Percentiles rank a stretch among this genome's conserved stretches.
These are phyloP conservation scores for Fusarium sp. DNA, from an alignment of 2,329 filamentous ascomycete species.

Conservation along the genomic window DNA sequence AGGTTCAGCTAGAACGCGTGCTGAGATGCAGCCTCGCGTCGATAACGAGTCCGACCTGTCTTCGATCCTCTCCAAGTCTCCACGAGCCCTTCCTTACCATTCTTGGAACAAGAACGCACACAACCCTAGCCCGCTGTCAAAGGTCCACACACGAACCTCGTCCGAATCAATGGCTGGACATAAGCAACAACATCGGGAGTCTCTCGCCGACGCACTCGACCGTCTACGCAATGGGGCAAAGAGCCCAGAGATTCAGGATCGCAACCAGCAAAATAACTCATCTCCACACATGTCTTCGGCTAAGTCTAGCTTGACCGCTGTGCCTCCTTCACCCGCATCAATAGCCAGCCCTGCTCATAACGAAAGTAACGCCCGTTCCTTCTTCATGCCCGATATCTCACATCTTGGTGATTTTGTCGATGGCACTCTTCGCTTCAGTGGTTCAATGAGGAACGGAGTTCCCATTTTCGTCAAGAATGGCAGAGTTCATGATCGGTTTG, in stretches of 20 bases:
- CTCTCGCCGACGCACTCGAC: slow-evolving; percentile 54
- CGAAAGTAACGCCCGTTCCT: slow-evolving; percentile 63
- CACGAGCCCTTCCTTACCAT: slow-evolving; percentile 48
- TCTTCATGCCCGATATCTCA: slow-evolving; percentile 67
- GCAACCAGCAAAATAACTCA: slow-evolving; percentile 45
- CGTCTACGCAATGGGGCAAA: slow-evolving; percentile 54
- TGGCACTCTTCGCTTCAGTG: slow-evolving; percentile 65
- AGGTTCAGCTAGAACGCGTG: slow-evolving; percentile 58
- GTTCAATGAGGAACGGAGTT: slow-evolving; percentile 65
- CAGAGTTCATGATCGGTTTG: slow-evolving; percentile 61
- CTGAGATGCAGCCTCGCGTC: slow-evolving; percentile 67
- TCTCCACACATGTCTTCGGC: slow-evolving; percentile 57
- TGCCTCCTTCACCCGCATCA: slow-evolving; percentile 55
- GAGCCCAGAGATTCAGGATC: slow-evolving; percentile 48
- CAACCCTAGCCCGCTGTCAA: slow-evolving; percentile 56
- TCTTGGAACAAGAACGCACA: slow-evolving; percentile 49
- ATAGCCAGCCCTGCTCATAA: slow-evolving; percentile 53
- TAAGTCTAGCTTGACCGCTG: slow-evolving; percentile 59
- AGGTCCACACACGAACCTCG: slow-evolving; percentile 52
- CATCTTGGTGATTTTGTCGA: slow-evolving; percentile 70
- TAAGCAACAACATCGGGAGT: slow-evolving; percentile 47
- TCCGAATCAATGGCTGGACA: slow-evolving; percentile 47
- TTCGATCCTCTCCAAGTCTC: slow-evolving; percentile 58
- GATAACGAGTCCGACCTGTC: slow-evolving; percentile 67
- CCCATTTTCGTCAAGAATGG: slow-evolving; percentile 69